These are phyloP conservation scores for Heterobasidion occidentale DNA, from an alignment of 1,284 basidiomycete genomes.

Conservation along the genomic window DNA sequence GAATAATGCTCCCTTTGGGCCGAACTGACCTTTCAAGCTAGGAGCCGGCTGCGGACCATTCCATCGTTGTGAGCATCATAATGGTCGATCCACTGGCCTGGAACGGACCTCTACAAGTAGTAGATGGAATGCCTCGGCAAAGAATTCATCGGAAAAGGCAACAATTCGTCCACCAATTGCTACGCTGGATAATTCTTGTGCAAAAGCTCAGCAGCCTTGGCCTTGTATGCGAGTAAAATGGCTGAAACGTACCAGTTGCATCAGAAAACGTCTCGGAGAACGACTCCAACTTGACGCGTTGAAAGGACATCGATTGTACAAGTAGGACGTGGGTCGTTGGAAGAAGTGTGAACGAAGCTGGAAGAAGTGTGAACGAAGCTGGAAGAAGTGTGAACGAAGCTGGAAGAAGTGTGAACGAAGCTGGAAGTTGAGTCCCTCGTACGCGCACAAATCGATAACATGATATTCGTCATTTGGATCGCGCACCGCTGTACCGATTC, in stretches of 20 bases:
- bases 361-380: no score
- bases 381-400: background rate
- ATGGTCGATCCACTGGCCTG: background rate
- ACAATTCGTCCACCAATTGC: constrained; percentile 76
- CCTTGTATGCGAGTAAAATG: background rate
- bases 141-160: constrained; percentile 91
- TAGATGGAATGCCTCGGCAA: constrained; percentile 81
- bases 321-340: background rate
- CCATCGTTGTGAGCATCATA: background rate
- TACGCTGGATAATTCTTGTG: constrained; percentile 81
- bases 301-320: constrained; percentile 25
- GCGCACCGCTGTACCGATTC: no score
- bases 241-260: constrained; percentile 44
- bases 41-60: constrained; percentile 54
- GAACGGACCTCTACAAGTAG: constrained; percentile 69
- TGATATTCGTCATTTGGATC: no score
- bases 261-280: constrained; percentile 45
- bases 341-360: background rate
- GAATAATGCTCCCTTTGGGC: constrained; percentile 90
- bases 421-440: no score
- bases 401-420: background rate
- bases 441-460: background rate
- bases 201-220: background rate
- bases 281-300: constrained; percentile 42
- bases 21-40: constrained; percentile 89